Evolutionary conservation across 2,329 filamentous ascomycete genomes (phyloP), one percentile per base, ranked within the genome.

Genomic region (Aureobasidium mangrovei): DNA sequence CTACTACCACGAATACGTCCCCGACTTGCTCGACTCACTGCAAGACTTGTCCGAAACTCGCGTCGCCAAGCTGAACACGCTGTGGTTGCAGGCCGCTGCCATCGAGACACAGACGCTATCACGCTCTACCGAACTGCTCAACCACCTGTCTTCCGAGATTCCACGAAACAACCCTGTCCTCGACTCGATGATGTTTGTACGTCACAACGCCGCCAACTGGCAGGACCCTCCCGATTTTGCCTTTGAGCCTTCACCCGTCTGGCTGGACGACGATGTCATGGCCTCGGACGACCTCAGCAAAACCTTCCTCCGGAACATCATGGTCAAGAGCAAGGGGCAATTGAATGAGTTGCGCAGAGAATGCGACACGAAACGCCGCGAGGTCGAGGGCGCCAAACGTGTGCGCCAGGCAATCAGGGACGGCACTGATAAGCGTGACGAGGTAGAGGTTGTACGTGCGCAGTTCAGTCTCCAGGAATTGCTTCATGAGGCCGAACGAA

Each of bases 161-260:
- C 81, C 85, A 9, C 82, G 91, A 56, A 98, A 98, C 67, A 80
- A 86, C 58, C 93, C 93, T 7, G 79, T 86, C 43, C 79, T 98
- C 39, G 94, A 98, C 70, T 95, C 90, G 24, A 88, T 95, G 78
- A 98, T 98, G 93, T 98, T 96, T 69, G 84, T 95, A 55, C 84
- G 86, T 58, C 93, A 98, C 74, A 98, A 98, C 65, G 83, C 87
- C 62, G 80, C 81, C 27, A 74, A 79, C 49, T 95, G 88, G 78
- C 83, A 89, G 64, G 91, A 97, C 65, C 93, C 93, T 0, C 64
- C 80, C 0, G 86, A 96, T 70, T 87, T 93, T 70, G 75, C 74
- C 8, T 98, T 98, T 63, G 93, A 98, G 69, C 86, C 93, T 1
- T 95, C 91, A 67, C 91, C 93, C 0, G 86, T 98, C 29, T 98